Evolutionary conservation across 208 protist species (phyloP), one percentile per base, ranked within the genome.

Genomic region (Herpetomonas tarakana): DNA sequence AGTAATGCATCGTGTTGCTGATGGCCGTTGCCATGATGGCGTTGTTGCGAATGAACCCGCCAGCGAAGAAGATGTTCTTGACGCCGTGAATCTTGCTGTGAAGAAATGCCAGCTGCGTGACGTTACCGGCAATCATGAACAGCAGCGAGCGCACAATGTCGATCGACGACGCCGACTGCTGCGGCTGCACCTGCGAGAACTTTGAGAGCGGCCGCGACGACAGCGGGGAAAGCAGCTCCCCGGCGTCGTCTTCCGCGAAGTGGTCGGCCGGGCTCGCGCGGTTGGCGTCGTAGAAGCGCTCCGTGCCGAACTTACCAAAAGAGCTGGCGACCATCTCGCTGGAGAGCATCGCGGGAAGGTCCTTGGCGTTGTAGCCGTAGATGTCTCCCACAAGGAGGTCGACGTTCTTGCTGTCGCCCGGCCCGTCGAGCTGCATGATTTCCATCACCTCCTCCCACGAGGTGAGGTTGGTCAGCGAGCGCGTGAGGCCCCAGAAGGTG

Each of bases 341-440:
- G 3, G 81, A 89, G 21, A 97, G 82, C 87, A 92, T 93, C 38
- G 83, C 84, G 0, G 88, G 90, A 14, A 96, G 68, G 56, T 93
- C 87, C 58, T 89, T 86, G 12, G 85, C 90, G 68, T 89, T 88
- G 79, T 98, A 98, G 47, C 97, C 98, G 65, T 99, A 99, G 45
- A 99, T 99, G 72, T 99, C 97, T 18, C 97, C 97, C 3, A 99
- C 97, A 0, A 98, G 85, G 26, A 99, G 74, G 67, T 99, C 97
- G 7, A 99, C 95, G 52, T 97, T 96, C 39, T 71, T 91, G 55
- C 96, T 96, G 74, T 98, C 92, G 14, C 97, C 97, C 0, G 82
- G 90, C 16, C 88, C 91, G 57, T 97, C 92, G 29, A 96, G 68
- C 28, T 86, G 88, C 65, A 96, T 96, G 51, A 98, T 86, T 50